phyloP scores from a whole-genome alignment of 2,329 filamentous ascomycete species.

The Diaporthe vexans region DNA sequence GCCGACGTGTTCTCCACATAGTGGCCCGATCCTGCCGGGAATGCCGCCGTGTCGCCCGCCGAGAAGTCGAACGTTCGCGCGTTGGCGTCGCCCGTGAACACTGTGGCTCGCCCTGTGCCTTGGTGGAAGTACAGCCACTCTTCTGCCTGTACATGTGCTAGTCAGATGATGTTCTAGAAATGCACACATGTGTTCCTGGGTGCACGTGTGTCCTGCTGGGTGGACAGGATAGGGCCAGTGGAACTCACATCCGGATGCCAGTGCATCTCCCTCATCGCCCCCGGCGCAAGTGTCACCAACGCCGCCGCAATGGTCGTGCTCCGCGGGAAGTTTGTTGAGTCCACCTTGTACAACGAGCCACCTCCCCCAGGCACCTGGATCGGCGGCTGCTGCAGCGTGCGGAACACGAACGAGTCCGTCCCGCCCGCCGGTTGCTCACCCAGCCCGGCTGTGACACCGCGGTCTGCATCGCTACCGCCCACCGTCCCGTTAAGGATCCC shows the following conservation, averaged over 20 bases:
- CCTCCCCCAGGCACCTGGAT: slow-evolving; percentile 72
- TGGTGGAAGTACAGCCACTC: slow-evolving; percentile 81
- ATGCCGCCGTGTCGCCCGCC: slow-evolving; percentile 77
- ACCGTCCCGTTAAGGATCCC: slow-evolving; percentile 73
- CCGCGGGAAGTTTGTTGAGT: slow-evolving; percentile 77
- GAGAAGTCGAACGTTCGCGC: slow-evolving; percentile 77
- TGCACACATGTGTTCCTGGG: background rate
- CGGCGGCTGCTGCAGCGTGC: slow-evolving; percentile 67
- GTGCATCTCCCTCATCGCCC: slow-evolving; percentile 74
- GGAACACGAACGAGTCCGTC: slow-evolving; percentile 71
- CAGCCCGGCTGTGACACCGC: slow-evolving; percentile 53
- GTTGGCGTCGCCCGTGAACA: slow-evolving; percentile 73
- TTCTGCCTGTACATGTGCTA: slow-evolving; percentile 63
- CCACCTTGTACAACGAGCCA: slow-evolving; percentile 74
- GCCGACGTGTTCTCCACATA: slow-evolving; percentile 79
- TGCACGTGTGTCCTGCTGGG: background rate
- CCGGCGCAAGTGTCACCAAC: slow-evolving; percentile 74
- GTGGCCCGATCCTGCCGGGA: slow-evolving; percentile 75
- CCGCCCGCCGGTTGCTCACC: slow-evolving; percentile 66
- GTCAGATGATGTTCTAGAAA: background rate
- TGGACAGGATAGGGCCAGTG: background rate
- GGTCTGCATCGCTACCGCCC: slow-evolving; percentile 58
- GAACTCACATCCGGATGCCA: slow-evolving; percentile 76
- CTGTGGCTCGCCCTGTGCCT: slow-evolving; percentile 72
- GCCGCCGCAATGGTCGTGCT: slow-evolving; percentile 76